Evolutionary conservation across 2,329 filamentous ascomycete genomes (phyloP), one percentile per base, ranked within the genome.

Genomic region (Verticillium longisporum): DNA sequence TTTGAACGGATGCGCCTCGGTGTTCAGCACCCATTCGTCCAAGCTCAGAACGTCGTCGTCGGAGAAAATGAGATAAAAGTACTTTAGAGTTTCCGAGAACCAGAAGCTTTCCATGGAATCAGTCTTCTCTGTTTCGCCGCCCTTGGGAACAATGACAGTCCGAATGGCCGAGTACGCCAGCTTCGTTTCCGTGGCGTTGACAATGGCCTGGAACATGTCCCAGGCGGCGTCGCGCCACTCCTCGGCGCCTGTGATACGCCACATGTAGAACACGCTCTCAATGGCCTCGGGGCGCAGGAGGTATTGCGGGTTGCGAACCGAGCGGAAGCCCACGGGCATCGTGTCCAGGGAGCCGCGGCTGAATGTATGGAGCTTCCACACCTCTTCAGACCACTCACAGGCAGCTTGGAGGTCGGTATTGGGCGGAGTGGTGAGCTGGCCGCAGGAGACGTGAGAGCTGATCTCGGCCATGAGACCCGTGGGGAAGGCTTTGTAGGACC

Each of bases 11-110:
- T 85, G 82, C 26, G 81, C 82, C 68, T 85, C 82, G 4, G 82
- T 84, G 70, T 84, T 84, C 56, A 88, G 74, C 59, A 91, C 87
- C 77, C 83, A 91, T 7, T 90, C 83, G 71, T 92, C 89, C 68
- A 92, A 73, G 72, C 82, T 88, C 34, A 90, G 77, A 26, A 86
- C 69, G 13, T 81, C 77, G 3, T 86, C 82, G 60, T 89, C 83
- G 56, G 83, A 85, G 66, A 90, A 92, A 18, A 90, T 82, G 61
- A 92, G 74, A 67, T 88, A 92, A 63, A 91, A 91, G 68, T 92
- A 92, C 74, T 92, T 93, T 66, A 91, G 73, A 50, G 88, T 92
- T 77, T 92, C 89, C 3, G 86, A 86, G 67, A 90, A 78, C 87
- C 89, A 92, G 69, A 91, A 91, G 60, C 80, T 82, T 77, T 65